Evolutionary conservation across 140 eudicot species (phyloP).

Genomic region (Bidens hawaiensis): DNA sequence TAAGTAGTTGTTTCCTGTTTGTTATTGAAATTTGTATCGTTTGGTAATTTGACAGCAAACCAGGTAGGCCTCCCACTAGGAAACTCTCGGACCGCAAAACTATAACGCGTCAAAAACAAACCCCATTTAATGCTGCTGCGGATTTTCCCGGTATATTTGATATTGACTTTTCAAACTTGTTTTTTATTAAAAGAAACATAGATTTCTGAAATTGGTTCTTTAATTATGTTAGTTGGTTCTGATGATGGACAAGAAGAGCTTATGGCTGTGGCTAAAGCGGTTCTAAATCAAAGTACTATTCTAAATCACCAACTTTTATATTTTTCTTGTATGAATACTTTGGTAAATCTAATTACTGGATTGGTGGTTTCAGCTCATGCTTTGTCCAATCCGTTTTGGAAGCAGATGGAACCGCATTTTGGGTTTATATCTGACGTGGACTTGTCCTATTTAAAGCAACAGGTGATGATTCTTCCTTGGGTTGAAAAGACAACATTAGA

Average conservation of each 20-base stretch:
- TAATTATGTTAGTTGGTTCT: constrained; percentile 52
- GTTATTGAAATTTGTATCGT: constrained; percentile 3
- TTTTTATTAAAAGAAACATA: too few relatives aligned
- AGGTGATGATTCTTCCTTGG: constrained; percentile 36
- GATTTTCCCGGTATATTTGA: constrained; percentile 63
- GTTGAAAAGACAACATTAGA: constrained; percentile 4
- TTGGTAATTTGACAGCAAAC: constrained; percentile 40
- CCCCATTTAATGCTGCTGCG: constrained; percentile 42
- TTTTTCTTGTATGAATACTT: background rate
- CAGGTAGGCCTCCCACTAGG: constrained; percentile 78
- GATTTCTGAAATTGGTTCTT: constrained; percentile 14
- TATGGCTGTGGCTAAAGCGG: constrained; percentile 70
- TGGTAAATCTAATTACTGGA: constrained; percentile 16
- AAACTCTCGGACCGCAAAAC: constrained; percentile 85
- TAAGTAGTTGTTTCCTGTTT: background rate
- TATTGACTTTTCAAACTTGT: constrained; percentile 1
- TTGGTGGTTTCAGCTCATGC: constrained; percentile 46
- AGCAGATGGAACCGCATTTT: constrained; percentile 71
- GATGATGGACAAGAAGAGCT: constrained; percentile 86
- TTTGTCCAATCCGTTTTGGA: constrained; percentile 69
- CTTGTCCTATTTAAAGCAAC: constrained; percentile 55
- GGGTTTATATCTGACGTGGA: constrained; percentile 62
- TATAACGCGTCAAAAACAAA: constrained; percentile 69
- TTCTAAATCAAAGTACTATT: constrained; percentile 54
- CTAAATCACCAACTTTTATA: background rate